Evolutionary conservation across 306 rosid genomes (phyloP), one percentile per base, ranked within the genome.

Genomic region (Malus sieversii): DNA sequence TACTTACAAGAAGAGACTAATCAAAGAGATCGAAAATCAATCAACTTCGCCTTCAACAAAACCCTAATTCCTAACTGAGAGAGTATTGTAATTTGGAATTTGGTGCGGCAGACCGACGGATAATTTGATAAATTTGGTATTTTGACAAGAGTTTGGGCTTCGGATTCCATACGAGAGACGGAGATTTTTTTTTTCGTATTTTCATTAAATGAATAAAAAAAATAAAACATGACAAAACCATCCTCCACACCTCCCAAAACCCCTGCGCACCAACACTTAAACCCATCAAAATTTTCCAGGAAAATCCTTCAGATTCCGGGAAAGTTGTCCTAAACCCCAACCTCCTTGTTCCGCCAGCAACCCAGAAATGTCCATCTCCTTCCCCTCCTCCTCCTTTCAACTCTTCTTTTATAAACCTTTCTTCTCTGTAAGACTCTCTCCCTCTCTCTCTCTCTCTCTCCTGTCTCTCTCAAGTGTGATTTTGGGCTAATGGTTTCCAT

Each of bases 371-470:
- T 70, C 81, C 52, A 46, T 75, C 78, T 77, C 84, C 33, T 68
- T 67, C 72, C 59, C 83, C 46, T 71, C 80, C 27, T 59, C 80
- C 20, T 48, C 55, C 55, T 23, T 71, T 19, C 78, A 77, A 8
- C 63, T 79, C 65, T 74, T 70, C 76, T 68, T 79, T 59, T 84
- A 35, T 64, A 78, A 60, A 70, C 58, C 77, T 76, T 57, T 80
- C 30, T 73, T 79, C 75, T 68, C 80, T 44, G 87, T 88, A 68
- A 83, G 83, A 76, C 40, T 40, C 38, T 79, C 63, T 81, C 76
- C 30, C n/a, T 19, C 75, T 66, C 72, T 12, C 18, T 53, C 44
- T 38, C 35, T 30, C 18, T 22, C 51, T 6, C 19, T 12, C 25
- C 35, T 19, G 18, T 53, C 19, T 78, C 7, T 9, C 0, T 61